Conservation (phyloP, 768 basidiomycete genomes). For the Hortiboletus campestris region DNA sequence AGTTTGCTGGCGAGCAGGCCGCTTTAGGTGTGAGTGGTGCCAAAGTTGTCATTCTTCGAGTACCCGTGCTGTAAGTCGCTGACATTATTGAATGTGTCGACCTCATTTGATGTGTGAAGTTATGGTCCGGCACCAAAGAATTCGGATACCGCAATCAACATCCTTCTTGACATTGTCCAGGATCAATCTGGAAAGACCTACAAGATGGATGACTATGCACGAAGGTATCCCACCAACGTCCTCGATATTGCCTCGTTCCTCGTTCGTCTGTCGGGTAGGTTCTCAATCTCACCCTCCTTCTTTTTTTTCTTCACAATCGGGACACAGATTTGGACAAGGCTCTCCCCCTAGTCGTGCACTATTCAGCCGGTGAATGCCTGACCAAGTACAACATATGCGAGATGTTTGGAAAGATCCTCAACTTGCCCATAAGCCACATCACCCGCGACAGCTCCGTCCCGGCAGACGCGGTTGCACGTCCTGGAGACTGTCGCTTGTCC, state of each 20-base stretch:
- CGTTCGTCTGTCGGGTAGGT: constrained; percentile 67
- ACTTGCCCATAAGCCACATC: constrained; percentile 72
- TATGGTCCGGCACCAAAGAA: constrained; percentile 87
- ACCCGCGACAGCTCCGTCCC: constrained; percentile 69
- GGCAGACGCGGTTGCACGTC: constrained; percentile 67
- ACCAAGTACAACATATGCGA: constrained; percentile 95
- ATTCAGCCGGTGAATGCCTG: constrained; percentile 74
- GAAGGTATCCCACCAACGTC: constrained; percentile 89
- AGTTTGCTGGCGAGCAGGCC: constrained; percentile 84
- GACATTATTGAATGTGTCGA: neutral
- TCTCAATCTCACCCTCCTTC: neutral
- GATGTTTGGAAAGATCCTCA: constrained; percentile 68
- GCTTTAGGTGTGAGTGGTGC: constrained; percentile 59
- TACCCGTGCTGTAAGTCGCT: constrained; percentile 77
- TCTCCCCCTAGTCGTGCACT: constrained; percentile 68
- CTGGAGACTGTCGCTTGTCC: constrained; percentile 77
- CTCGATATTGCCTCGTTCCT: constrained; percentile 85
- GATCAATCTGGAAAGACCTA: constrained; percentile 86
- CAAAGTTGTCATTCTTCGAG: constrained; percentile 69
- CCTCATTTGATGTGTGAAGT: constrained; percentile 40
- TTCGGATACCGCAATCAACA: constrained; percentile 86
- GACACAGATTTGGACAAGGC: constrained; percentile 33
- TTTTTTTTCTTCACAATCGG: neutral
- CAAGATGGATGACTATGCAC: constrained; percentile 96
- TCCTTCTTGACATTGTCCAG: constrained; percentile 80